phyloP scores from a whole-genome alignment of 1,284 basidiomycete species.

The Afroboletus lepidellus region DNA sequence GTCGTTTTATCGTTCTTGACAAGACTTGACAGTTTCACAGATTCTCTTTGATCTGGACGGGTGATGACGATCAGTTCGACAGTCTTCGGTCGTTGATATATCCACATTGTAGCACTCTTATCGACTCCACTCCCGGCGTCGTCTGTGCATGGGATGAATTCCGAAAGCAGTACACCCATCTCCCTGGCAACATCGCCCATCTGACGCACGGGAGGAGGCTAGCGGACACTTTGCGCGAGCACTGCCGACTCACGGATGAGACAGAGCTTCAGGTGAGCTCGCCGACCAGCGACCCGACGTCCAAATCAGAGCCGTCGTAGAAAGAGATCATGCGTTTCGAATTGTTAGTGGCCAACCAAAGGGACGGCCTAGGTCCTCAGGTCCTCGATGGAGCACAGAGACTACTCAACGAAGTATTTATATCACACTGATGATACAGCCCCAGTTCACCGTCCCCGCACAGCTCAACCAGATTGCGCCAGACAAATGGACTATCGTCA shows the following conservation, averaged over 20 bases:
- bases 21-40: conserved; percentile 30
- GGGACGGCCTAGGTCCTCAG: conserved; percentile 52
- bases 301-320: conserved; percentile 32
- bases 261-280: conserved; percentile 48
- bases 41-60: conserved; percentile 73
- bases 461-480: conserved; percentile 36
- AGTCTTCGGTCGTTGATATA: conserved; percentile 7
- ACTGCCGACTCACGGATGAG: conserved; percentile 61
- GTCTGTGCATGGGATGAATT: conserved; percentile 63
- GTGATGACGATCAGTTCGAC: conserved; percentile 35
- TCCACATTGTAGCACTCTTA: conserved; percentile 53
- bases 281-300: background rate
- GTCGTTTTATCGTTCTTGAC: background rate
- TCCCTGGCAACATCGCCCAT: conserved; percentile 49
- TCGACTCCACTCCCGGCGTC: conserved; percentile 72
- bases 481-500: conserved; percentile 73
- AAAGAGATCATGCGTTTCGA: conserved; percentile 65
- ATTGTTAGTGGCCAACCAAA: conserved; percentile 45
- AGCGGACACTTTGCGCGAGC: conserved; percentile 68
- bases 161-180: conserved; percentile 48
- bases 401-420: conserved; percentile 47
- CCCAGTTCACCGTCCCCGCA: conserved; percentile 3
- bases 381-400: conserved; percentile 53
- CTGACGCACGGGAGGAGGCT: conserved; percentile 73
- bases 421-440: background rate